Conservation (phyloP, 805 yeast species). For the Saturnispora sekii region DNA sequence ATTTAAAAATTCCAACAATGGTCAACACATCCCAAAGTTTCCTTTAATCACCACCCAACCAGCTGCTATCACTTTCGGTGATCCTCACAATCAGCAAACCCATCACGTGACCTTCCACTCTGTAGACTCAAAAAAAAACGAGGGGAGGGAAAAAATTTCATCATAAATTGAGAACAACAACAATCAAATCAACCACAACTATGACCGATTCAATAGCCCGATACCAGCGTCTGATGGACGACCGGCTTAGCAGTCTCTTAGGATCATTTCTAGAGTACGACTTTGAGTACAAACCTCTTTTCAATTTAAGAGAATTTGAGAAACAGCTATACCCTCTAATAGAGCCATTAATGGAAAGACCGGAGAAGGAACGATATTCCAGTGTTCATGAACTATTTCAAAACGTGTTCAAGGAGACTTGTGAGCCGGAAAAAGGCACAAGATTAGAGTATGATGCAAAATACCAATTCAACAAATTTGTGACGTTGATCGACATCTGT, state of each 20-base stretch:
- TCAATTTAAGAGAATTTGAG: conserved; percentile 18
- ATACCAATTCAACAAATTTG: conserved; percentile 10
- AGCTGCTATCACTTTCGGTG: too few relatives aligned
- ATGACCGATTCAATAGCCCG: conserved; percentile 9
- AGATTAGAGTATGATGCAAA: not conserved
- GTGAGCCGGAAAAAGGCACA: not conserved
- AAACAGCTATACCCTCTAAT: conserved; percentile 15
- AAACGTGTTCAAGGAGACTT: conserved; percentile 2
- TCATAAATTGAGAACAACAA: not conserved
- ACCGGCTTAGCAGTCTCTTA: conserved; percentile 5
- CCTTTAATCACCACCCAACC: too few relatives aligned
- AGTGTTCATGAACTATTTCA: not conserved
- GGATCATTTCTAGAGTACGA: conserved; percentile 12
- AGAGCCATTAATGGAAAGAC: conserved; percentile 12
- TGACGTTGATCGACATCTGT: conserved; percentile 21
- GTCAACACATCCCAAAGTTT: too few relatives aligned
- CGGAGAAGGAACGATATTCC: conserved; percentile 8
- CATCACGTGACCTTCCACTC: too few relatives aligned
- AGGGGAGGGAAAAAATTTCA: not conserved
- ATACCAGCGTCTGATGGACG: conserved; percentile 7
- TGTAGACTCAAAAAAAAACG: too few relatives aligned
- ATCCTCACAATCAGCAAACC: too few relatives aligned
- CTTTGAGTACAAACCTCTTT: conserved; percentile 15
- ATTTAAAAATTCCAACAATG: too few relatives aligned
- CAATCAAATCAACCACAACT: not conserved